These are phyloP conservation scores for Backusella westeae DNA, from an alignment of 192 early-diverging fungal species.

Conservation along the genomic window DNA sequence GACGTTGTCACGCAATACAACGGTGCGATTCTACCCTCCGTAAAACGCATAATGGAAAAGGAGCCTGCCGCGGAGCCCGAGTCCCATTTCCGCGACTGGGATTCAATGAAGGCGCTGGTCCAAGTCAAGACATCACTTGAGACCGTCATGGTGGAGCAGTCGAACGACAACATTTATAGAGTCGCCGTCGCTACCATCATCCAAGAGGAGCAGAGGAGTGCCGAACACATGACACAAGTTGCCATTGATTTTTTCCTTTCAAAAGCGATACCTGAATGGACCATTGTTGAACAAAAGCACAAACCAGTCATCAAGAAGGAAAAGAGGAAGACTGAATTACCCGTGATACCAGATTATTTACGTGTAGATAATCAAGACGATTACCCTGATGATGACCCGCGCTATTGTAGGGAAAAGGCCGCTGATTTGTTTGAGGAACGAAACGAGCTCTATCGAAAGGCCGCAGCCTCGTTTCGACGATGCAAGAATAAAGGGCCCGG, in stretches of 20 bases:
- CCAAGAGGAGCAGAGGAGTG: constrained; percentile 23
- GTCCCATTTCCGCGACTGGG: constrained; percentile 4
- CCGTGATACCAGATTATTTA: constrained; percentile 37
- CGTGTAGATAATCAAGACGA: constrained; percentile 32
- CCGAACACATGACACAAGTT: constrained; percentile 29
- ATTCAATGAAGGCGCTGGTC: constrained; percentile 24
- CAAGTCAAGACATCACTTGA: constrained; percentile 27
- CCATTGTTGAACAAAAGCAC: neutral
- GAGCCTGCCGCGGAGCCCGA: neutral
- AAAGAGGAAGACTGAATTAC: constrained; percentile 2
- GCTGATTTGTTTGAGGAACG: constrained; percentile 32
- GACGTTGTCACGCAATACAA: neutral
- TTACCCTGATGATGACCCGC: constrained; percentile 47
- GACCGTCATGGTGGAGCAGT: constrained; percentile 37
- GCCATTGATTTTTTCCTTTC: constrained; percentile 42
- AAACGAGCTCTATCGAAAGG: constrained; percentile 50
- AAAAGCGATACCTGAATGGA: neutral
- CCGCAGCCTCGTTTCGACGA: constrained; percentile 34
- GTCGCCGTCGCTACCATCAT: constrained; percentile 38
- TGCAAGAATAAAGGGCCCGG: constrained; percentile 34
- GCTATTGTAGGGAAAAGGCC: constrained; percentile 42
- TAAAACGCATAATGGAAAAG: constrained; percentile 16
- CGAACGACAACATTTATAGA: constrained; percentile 32
- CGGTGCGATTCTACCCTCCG: constrained; percentile 19
- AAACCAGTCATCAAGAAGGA: neutral